These are phyloP conservation scores for Huntiella abstrusa DNA, from an alignment of 2,329 filamentous ascomycete genomes.

Conservation along the genomic window DNA sequence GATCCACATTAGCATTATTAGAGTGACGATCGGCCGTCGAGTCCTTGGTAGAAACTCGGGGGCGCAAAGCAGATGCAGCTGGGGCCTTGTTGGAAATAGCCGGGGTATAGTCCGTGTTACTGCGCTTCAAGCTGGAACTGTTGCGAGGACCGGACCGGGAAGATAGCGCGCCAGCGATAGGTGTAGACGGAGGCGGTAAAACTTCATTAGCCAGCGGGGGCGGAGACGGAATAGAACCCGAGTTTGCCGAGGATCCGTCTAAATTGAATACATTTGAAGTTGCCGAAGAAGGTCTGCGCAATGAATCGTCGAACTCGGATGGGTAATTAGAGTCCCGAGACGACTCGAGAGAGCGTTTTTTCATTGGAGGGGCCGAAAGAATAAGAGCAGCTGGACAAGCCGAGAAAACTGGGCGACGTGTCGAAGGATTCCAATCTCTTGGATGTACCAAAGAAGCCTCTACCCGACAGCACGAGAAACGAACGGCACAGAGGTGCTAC, in stretches of 20 bases:
- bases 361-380: background rate
- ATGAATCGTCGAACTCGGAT: too few relatives aligned
- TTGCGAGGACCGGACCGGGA: background rate
- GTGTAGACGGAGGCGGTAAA: too few relatives aligned
- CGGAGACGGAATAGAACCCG: too few relatives aligned
- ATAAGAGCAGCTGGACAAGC: background rate
- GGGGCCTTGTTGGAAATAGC: background rate
- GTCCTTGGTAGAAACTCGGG: background rate
- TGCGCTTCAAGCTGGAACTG: background rate
- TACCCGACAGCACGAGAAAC: too few relatives aligned
- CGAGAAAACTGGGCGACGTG: background rate
- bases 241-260: too few relatives aligned
- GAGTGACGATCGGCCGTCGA: background rate
- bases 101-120: background rate
- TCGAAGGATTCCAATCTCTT: too few relatives aligned
- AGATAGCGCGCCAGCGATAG: background rate
- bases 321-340: background rate
- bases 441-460: too few relatives aligned
- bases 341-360: conserved; percentile 3
- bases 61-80: background rate
- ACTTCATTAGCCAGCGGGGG: too few relatives aligned
- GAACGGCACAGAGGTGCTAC: too few relatives aligned
- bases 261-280: too few relatives aligned
- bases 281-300: too few relatives aligned
- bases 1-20: background rate